Evolutionary conservation across 108 stramenopile genomes (phyloP), one percentile per base, ranked within the genome.

Genomic region (Nitzschia sp.): DNA sequence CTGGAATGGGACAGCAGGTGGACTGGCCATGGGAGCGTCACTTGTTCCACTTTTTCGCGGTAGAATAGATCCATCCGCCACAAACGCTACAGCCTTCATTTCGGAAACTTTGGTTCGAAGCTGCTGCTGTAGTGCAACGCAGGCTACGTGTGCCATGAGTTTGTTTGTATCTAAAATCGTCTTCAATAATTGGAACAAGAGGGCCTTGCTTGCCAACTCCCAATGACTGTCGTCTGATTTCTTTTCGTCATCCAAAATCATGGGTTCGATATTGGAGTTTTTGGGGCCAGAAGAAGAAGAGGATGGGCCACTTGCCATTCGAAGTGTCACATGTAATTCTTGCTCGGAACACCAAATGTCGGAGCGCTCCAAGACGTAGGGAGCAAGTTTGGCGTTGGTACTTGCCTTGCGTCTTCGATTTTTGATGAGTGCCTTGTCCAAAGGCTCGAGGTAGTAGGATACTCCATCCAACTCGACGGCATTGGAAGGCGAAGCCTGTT

Each of bases 1-100:
- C 2, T 33, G 11, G 63, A 92, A 95, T 18, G 94, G 91, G 11
- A 95, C 54, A 0, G 91, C 86, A 5, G 89, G 88, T 5, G 87
- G 86, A 57, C 79, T 85, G 8, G 76, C 45, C 94, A 95, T 95
- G 51, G 94, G 94, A 3, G 71, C 63, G 34, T 78, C 42, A 25
- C 77, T 85, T 18, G 86, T 88, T 25, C 94, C 94, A 58, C 82
- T 87, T 72, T 83, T 88, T 36, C 94, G 85, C 26, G 94, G 94
- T 25, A 95, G 47, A 67, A 95, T 79, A 25, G 89, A 82, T 17
- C 85, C 85, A 66, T 95, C 77, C 27, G 90, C 85, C 27, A 95
- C 75, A 71, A 95, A 95, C 23, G 89, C 89, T 1, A 95, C 84
- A 17, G 84, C 84, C 35, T 91, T 72, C 21, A 69, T 70, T 25